Percentiles rank a stretch among this genome's conserved stretches.
phyloP scores from a whole-genome alignment of 176 grass and related monocot species.

The Echinochloa phyllopogon region DNA sequence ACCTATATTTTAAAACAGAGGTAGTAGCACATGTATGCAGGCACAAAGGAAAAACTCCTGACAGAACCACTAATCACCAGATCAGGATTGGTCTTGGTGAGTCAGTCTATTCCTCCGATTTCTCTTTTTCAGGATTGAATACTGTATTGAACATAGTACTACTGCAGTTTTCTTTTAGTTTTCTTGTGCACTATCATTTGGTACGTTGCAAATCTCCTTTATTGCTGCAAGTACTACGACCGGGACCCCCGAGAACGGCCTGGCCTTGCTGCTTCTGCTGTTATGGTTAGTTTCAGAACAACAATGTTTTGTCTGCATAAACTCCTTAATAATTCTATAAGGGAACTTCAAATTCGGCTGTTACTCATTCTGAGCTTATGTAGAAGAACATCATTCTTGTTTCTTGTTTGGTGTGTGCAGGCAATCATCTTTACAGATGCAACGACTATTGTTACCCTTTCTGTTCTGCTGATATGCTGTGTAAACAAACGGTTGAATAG shows the following conservation, averaged over 20 bases:
- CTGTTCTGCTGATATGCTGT: conserved; percentile 56
- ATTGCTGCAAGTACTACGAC: conserved; percentile 90
- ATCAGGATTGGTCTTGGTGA: conserved; percentile 96
- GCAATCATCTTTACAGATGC: conserved; percentile 55
- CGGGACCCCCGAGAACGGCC: conserved; percentile 89
- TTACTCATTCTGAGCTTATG: not conserved
- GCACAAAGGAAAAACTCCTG: too few relatives aligned
- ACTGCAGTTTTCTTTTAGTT: conserved; percentile 88
- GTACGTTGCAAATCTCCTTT: conserved; percentile 77
- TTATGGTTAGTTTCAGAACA: conserved; percentile 69
- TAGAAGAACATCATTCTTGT: not conserved
- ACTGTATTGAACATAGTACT: conserved; percentile 33
- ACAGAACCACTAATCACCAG: too few relatives aligned
- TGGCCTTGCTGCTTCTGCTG: conserved; percentile 78
- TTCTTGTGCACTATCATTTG: conserved; percentile 90
- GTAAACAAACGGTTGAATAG: conserved; percentile 43
- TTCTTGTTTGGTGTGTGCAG: conserved; percentile 47
- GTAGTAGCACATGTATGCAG: too few relatives aligned
- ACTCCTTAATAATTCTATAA: conserved; percentile 6
- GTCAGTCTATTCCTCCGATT: conserved; percentile 33
- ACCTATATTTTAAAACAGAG: too few relatives aligned
- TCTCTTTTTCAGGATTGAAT: conserved; percentile 14
- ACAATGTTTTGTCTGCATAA: not conserved
- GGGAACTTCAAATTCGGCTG: not conserved
- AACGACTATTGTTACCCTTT: conserved; percentile 57